Evolutionary conservation across 1,139 yeast genomes (phyloP), one percentile per base, ranked within the genome.

Genomic region (Lodderomyces pseudojiufengensis): DNA sequence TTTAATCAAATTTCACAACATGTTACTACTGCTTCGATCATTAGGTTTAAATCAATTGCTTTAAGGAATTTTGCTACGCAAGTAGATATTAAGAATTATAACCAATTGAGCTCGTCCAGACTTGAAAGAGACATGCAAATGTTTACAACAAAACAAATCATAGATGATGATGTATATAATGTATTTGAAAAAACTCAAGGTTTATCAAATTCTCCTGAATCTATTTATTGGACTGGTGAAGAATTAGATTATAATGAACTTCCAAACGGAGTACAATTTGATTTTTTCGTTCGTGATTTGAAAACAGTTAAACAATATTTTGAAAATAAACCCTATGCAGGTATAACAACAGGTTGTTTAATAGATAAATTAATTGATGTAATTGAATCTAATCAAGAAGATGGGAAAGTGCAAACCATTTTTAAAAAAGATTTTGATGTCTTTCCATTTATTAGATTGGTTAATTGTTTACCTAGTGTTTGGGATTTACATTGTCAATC

Each of bases 321-420:
- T 15, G 20, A 13, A n/a, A 13, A 13, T n/a, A 13, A 27, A 27
- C 29, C 29, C 9, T 27, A 6, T 15, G 14, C 4, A 5, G 20
- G 4, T 10, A 27, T 27, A n/a, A 5, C 29, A n/a, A 13, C 29
- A 5, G 29, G 29, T n/a, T 27, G 29, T 27, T 15, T 27, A 7
- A 27, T 27, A 6, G 29, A 27, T 15, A 27, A 27, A 15, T 27
- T 27, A 14, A 27, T 27, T 27, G 29, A 27, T 15, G 29, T 27
- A 6, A 15, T 27, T 15, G 29, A 27, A 15, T n/a, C 13, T 5
- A 27, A 27, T 15, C 5, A 6, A n/a, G 29, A 27, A 5, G 29
- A 27, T 27, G 29, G 29, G 4, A 27, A 27, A 15, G 5, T 27
- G 14, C 11, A 10, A n/a, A 27, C 29, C 5, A 27, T 27, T 27